Evolutionary conservation across 2,329 filamentous ascomycete genomes (phyloP).

Genomic region (Leptographium galeiforme): DNA sequence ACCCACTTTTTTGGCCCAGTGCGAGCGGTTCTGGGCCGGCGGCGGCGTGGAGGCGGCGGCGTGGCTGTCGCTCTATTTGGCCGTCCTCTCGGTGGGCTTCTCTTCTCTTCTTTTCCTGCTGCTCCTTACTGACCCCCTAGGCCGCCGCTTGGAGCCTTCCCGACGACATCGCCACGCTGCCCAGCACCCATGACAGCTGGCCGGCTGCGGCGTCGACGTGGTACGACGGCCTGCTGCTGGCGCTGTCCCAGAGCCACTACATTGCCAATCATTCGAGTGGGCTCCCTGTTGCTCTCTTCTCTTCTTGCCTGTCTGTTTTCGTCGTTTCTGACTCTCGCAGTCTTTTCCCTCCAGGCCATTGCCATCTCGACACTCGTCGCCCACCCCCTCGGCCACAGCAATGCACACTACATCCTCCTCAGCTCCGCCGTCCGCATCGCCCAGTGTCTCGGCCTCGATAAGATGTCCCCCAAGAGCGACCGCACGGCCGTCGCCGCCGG

Average conservation of each 20-base stretch:
- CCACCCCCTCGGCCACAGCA: background rate
- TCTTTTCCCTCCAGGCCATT: background rate
- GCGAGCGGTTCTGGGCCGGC: background rate
- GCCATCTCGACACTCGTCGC: background rate
- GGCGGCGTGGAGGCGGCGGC: background rate
- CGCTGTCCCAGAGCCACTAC: background rate
- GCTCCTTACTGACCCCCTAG: background rate
- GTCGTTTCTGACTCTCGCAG: background rate
- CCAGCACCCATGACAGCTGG: background rate
- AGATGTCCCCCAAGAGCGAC: background rate
- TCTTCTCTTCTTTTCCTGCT: background rate
- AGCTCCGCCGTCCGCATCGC: background rate
- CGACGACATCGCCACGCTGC: background rate
- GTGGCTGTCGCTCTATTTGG: background rate
- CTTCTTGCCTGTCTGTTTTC: background rate
- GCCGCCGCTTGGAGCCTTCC: too few species aligned
- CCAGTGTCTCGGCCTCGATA: background rate
- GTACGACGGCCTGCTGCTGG: background rate
- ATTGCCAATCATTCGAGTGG: background rate
- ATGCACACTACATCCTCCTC: background rate
- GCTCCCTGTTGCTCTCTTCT: background rate
- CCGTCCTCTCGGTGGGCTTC: background rate
- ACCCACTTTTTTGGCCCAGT: background rate
- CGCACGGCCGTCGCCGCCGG: background rate
- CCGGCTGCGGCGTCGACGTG: background rate